Conservation (phyloP, 2,329 filamentous ascomycete genomes). For the Colletotrichum endophyticum region DNA sequence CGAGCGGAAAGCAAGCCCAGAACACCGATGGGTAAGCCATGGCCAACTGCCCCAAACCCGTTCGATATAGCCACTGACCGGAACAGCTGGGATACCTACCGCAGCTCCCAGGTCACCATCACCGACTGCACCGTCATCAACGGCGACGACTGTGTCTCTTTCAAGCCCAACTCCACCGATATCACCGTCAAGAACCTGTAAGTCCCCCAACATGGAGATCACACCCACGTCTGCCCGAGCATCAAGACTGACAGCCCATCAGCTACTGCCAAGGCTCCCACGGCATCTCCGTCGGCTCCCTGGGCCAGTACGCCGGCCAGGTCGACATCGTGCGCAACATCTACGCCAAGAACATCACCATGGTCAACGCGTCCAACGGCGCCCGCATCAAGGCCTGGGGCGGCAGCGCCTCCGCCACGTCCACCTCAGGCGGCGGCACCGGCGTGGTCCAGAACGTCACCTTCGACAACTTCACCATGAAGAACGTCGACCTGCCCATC, state of each 20-base stretch:
- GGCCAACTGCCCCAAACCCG: fast-evolving
- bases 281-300: conserved; percentile 74
- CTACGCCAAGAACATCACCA: conserved; percentile 64
- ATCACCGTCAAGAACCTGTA: conserved; percentile 70
- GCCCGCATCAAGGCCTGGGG: conserved; percentile 80
- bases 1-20: conserved; percentile 46
- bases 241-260: conserved; percentile 47
- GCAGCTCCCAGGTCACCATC: conserved; percentile 65
- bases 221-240: conserved; percentile 77
- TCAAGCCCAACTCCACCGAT: conserved; percentile 76
- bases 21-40: neutral
- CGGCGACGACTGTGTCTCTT: conserved; percentile 74
- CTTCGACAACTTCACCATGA: conserved; percentile 64
- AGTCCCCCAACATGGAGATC: conserved; percentile 33
- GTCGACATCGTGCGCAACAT: conserved; percentile 73
- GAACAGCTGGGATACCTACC: conserved; percentile 69
- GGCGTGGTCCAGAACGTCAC: conserved; percentile 69
- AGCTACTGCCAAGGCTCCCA: conserved; percentile 76
- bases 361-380: conserved; percentile 66
- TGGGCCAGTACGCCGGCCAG: conserved; percentile 69
- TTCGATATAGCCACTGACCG: conserved; percentile 50
- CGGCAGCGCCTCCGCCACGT: conserved; percentile 42
- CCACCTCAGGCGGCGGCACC: conserved; percentile 66
- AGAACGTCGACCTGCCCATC: conserved; percentile 61
- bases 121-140: conserved; percentile 70